Percentiles rank a stretch among this genome's conserved stretches.
Evolutionary conservation across 768 basidiomycete species (phyloP).

Genomic region (Rhodotorula toruloides): DNA sequence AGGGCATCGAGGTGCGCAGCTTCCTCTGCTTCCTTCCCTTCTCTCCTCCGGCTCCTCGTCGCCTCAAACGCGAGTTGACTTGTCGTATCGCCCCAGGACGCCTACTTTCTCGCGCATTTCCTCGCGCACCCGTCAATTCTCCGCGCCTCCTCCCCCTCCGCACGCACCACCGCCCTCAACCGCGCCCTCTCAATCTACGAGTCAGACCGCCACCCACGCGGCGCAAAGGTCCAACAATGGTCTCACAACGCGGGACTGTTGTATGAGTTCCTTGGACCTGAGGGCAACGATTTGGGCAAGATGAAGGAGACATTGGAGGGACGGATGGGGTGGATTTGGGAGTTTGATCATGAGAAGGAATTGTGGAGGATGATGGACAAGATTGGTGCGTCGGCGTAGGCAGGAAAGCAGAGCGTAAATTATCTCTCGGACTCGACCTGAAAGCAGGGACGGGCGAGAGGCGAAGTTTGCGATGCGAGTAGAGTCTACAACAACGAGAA

Average conservation of each 20-base stretch:
- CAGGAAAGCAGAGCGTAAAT: neutral
- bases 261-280: slow-evolving; percentile 39
- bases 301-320: slow-evolving; percentile 12
- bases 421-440: too few relatives aligned
- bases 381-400: neutral
- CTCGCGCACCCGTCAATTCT: neutral
- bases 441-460: too few relatives aligned
- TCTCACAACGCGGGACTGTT: slow-evolving; percentile 41
- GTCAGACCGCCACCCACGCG: slow-evolving; percentile 45
- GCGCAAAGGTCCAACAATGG: slow-evolving; percentile 39
- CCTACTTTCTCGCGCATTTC: slow-evolving; percentile 44
- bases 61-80: neutral
- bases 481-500: neutral
- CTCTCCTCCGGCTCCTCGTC: neutral
- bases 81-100: slow-evolving; percentile 37
- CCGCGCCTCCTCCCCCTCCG: slow-evolving; percentile 38
- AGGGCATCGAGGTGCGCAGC: slow-evolving; percentile 50
- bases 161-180: slow-evolving; percentile 38
- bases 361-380: neutral
- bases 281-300: slow-evolving; percentile 6
- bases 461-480: neutral
- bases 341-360: slow-evolving; percentile 5
- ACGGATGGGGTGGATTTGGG: slow-evolving; percentile 31
- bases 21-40: neutral
- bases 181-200: slow-evolving; percentile 45